Evolutionary conservation across 176 grass and related monocot genomes (phyloP).

Genomic region (Chloris gayana): DNA sequence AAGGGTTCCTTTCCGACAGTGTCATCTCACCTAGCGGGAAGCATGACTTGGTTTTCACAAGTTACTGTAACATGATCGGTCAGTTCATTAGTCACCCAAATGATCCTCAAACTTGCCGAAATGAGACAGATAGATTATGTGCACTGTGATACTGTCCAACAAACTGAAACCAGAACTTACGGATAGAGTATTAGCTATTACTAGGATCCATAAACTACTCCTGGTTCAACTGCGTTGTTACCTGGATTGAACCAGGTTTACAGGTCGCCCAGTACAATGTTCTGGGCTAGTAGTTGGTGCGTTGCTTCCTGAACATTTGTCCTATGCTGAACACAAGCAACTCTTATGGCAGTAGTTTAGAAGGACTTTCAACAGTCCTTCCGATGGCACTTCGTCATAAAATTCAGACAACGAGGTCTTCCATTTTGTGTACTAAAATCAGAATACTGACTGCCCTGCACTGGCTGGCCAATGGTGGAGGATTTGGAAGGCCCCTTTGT

Average conservation of each 20-base stretch:
- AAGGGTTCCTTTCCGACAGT: neutral
- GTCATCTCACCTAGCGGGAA: slow-evolving; percentile 31
- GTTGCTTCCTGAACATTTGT: slow-evolving; percentile 17
- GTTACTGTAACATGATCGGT: neutral
- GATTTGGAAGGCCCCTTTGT: neutral
- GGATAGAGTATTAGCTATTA: too few relatives aligned
- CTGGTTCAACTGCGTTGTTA: neutral
- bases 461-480: too few relatives aligned
- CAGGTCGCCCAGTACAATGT: neutral
- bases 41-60: neutral
- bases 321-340: neutral
- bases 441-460: neutral
- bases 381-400: neutral
- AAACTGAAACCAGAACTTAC: neutral
- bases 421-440: neutral
- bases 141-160: neutral
- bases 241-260: neutral
- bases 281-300: neutral
- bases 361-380: neutral
- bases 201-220: too few relatives aligned
- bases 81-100: neutral
- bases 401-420: neutral
- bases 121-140: neutral
- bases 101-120: neutral
- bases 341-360: neutral